phyloP scores from a whole-genome alignment of 2,329 filamentous ascomycete genomes.

The Phialophora tarda region DNA sequence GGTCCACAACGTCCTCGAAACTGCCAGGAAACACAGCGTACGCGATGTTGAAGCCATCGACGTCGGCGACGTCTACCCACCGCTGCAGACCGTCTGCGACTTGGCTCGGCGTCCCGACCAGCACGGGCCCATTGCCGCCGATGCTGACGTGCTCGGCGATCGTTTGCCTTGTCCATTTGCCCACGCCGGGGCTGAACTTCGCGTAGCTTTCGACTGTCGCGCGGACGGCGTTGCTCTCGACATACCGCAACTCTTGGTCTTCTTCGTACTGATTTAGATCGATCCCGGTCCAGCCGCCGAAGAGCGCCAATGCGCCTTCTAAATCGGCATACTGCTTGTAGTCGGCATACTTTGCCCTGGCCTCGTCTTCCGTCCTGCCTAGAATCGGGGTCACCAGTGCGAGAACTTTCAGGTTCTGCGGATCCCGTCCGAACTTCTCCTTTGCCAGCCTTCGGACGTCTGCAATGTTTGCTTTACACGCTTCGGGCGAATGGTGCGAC shows the following conservation, averaged over 20 bases:
- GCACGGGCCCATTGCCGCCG: slow-evolving; percentile 57
- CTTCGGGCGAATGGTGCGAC: slow-evolving; percentile 61
- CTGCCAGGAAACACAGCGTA: slow-evolving; percentile 71
- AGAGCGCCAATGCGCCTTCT: slow-evolving; percentile 60
- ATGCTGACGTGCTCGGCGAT: slow-evolving; percentile 54
- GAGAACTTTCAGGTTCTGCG: slow-evolving; percentile 62
- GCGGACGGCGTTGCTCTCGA: slow-evolving; percentile 58
- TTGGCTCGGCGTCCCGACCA: slow-evolving; percentile 63
- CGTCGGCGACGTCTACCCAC: slow-evolving; percentile 70
- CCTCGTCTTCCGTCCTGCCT: slow-evolving; percentile 59
- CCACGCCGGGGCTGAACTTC: slow-evolving; percentile 28
- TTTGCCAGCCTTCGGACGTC: slow-evolving; percentile 59
- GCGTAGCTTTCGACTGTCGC: slow-evolving; percentile 44
- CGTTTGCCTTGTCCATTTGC: slow-evolving; percentile 48
- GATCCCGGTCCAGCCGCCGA: slow-evolving; percentile 65
- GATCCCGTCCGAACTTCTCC: slow-evolving; percentile 59
- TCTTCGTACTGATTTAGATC: slow-evolving; percentile 63
- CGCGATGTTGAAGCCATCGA: slow-evolving; percentile 74
- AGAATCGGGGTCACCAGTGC: slow-evolving; percentile 57
- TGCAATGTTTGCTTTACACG: slow-evolving; percentile 59
- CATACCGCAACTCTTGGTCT: slow-evolving; percentile 63
- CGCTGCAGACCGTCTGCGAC: slow-evolving; percentile 70
- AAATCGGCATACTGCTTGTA: slow-evolving; percentile 58
- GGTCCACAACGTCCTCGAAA: slow-evolving; percentile 70
- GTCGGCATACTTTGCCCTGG: slow-evolving; percentile 58